Percentiles rank a stretch among this genome's conserved stretches.
Evolutionary conservation across 139 green algal genomes (phyloP).

Genomic region (Chlorella sorokiniana): DNA sequence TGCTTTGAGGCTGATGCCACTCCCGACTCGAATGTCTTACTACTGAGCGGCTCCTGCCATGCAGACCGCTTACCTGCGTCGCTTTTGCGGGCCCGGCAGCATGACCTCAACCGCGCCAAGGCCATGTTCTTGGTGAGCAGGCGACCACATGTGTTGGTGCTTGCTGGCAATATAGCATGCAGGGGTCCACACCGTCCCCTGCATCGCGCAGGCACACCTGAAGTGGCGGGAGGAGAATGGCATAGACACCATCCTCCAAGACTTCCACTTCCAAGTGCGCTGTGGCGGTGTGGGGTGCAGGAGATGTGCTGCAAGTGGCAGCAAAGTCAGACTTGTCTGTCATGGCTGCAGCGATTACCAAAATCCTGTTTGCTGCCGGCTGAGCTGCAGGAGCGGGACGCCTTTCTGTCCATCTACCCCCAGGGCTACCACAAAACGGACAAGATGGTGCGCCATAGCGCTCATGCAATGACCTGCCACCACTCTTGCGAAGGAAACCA

Average conservation of each 20-base stretch:
- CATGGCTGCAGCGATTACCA: too few species aligned
- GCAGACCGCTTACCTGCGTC: slow-evolving; percentile 53
- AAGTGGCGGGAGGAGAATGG: slow-evolving; percentile 61
- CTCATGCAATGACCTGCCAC: too few species aligned
- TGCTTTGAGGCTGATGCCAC: not conserved
- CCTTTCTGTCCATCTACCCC: slow-evolving; percentile 90
- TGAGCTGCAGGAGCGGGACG: slow-evolving; percentile 68
- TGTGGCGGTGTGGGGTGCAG: not conserved
- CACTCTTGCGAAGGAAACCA: too few species aligned
- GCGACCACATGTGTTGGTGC: not conserved
- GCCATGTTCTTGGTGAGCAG: slow-evolving; percentile 53
- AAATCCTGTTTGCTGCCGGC: not conserved
- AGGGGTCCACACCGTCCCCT: not conserved
- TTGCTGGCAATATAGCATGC: not conserved
- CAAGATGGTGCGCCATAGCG: slow-evolving; percentile 39
- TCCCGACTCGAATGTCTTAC: not conserved
- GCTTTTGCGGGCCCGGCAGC: slow-evolving; percentile 67
- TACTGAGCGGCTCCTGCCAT: not conserved
- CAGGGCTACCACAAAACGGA: slow-evolving; percentile 84
- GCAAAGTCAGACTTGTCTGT: not conserved
- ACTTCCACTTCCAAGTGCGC: slow-evolving; percentile 79
- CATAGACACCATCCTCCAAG: slow-evolving; percentile 73
- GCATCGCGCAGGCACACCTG: slow-evolving; percentile 21
- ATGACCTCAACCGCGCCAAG: slow-evolving; percentile 55
- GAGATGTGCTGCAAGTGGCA: not conserved